Evolutionary conservation across 1,139 yeast species (phyloP).

Genomic region (Nakaseomyces delphensis): DNA sequence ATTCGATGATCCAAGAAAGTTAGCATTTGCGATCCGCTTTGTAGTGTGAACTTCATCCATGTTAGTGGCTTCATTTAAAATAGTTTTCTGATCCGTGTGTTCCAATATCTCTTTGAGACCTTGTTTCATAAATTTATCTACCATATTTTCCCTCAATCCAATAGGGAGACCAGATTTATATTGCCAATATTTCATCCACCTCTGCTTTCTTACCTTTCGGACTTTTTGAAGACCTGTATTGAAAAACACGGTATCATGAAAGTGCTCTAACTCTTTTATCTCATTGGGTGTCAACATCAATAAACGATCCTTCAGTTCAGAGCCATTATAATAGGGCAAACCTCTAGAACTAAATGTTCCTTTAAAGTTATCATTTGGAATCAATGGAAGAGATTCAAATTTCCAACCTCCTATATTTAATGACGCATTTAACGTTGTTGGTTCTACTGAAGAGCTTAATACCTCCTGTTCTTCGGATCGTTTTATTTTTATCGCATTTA

Average conservation of each 20-base stretch:
- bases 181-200: slow-evolving; percentile 37
- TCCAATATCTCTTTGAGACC: slow-evolving; percentile 25
- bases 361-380: slow-evolving; percentile 6
- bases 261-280: slow-evolving; percentile 32
- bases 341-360: slow-evolving; percentile 28
- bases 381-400: slow-evolving; percentile 26
- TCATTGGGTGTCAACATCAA: slow-evolving; percentile 25
- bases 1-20: slow-evolving; percentile 38
- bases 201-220: slow-evolving; percentile 27
- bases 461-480: slow-evolving; percentile 14
- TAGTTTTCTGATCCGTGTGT: slow-evolving; percentile 24
- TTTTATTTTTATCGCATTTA: slow-evolving; percentile 11
- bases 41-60: slow-evolving; percentile 32
- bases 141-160: slow-evolving; percentile 26
- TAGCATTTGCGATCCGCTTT: slow-evolving; percentile 39
- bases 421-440: slow-evolving; percentile 9
- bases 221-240: slow-evolving; percentile 30
- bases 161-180: slow-evolving; percentile 32
- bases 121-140: slow-evolving; percentile 20
- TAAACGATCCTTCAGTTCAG: slow-evolving; percentile 17
- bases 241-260: slow-evolving; percentile 32
- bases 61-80: slow-evolving; percentile 29
- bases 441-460: slow-evolving; percentile 1
- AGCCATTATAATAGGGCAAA: slow-evolving; percentile 29
- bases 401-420: slow-evolving; percentile 31